These are phyloP conservation scores for Aspergillus amoenus DNA, from an alignment of 2,329 filamentous ascomycete genomes.

Conservation along the genomic window DNA sequence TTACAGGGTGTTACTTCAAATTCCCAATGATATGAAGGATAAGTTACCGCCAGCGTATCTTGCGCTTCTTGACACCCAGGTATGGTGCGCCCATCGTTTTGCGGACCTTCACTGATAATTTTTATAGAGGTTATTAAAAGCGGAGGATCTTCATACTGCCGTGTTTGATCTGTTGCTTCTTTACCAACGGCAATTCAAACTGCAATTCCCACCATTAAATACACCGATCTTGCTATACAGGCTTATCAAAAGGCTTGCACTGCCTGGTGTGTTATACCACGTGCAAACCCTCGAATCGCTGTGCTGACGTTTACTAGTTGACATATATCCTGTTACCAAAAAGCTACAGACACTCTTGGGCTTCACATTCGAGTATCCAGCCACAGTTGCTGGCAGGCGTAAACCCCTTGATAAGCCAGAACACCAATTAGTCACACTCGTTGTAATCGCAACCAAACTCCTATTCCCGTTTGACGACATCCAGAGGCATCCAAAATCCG, in stretches of 20 bases:
- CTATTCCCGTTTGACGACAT: conserved; percentile 70
- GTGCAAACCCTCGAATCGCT: background rate
- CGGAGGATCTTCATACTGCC: conserved; percentile 62
- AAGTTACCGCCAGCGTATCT: conserved; percentile 44
- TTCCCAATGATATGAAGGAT: conserved; percentile 47
- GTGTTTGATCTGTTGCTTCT: conserved; percentile 63
- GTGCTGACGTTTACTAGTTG: conserved; percentile 24
- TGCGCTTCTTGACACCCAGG: conserved; percentile 40
- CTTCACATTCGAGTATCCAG: conserved; percentile 58
- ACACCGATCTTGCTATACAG: conserved; percentile 65
- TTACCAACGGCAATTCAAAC: conserved; percentile 66
- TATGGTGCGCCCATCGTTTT: conserved; percentile 15
- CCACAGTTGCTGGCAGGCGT: conserved; percentile 38
- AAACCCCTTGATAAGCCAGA: conserved; percentile 66
- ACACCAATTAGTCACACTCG: conserved; percentile 65
- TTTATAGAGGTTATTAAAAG: conserved; percentile 38
- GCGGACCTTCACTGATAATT: conserved; percentile 2
- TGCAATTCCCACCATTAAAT: conserved; percentile 73
- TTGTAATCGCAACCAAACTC: conserved; percentile 76
- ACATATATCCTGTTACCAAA: conserved; percentile 53
- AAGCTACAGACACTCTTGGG: conserved; percentile 56
- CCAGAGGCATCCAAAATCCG: conserved; percentile 50
- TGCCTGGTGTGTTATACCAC: conserved; percentile 63
- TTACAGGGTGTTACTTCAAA: conserved; percentile 56
- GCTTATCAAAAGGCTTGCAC: conserved; percentile 67